These are phyloP conservation scores for Debaryomyces fabryi DNA, from an alignment of 1,139 yeast species.

Conservation along the genomic window DNA sequence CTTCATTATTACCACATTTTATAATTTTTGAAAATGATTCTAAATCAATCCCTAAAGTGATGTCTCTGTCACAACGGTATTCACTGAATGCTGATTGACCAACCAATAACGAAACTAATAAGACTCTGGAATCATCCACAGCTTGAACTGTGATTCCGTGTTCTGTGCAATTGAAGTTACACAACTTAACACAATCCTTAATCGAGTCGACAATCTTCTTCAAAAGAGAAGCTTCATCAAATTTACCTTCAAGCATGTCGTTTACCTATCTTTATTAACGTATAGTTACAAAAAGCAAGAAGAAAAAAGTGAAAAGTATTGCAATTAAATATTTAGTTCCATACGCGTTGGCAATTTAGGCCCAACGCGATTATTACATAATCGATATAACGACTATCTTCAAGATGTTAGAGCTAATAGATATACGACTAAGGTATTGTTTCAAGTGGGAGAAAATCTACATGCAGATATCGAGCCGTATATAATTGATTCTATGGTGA, in stretches of 20 bases:
- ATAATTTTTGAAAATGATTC: conserved; percentile 84
- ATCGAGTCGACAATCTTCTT: conserved; percentile 92
- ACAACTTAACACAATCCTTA: conserved; percentile 89
- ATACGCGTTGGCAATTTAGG: conserved; percentile 5
- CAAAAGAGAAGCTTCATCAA: conserved; percentile 87
- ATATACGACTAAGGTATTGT: background rate
- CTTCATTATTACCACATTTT: conserved; percentile 90
- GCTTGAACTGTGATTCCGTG: conserved; percentile 96
- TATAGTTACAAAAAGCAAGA: background rate
- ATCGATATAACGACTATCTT: background rate
- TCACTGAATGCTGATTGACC: conserved; percentile 90
- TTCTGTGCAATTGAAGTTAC: conserved; percentile 96
- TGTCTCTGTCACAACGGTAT: conserved; percentile 93
- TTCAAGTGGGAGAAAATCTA: background rate
- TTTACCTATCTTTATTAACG: conserved; percentile 1
- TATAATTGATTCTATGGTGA: background rate
- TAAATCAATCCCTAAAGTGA: conserved; percentile 90
- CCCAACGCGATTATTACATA: conserved; percentile 5
- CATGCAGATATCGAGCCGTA: background rate
- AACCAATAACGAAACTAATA: conserved; percentile 83
- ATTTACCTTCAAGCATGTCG: conserved; percentile 93
- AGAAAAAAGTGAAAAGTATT: conserved; percentile 4
- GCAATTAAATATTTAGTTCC: conserved; percentile 1
- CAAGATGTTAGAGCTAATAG: background rate
- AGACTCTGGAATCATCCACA: conserved; percentile 95